Conservation (phyloP, 352 stramenopile genomes). For the Phytopythium mirpurense region DNA sequence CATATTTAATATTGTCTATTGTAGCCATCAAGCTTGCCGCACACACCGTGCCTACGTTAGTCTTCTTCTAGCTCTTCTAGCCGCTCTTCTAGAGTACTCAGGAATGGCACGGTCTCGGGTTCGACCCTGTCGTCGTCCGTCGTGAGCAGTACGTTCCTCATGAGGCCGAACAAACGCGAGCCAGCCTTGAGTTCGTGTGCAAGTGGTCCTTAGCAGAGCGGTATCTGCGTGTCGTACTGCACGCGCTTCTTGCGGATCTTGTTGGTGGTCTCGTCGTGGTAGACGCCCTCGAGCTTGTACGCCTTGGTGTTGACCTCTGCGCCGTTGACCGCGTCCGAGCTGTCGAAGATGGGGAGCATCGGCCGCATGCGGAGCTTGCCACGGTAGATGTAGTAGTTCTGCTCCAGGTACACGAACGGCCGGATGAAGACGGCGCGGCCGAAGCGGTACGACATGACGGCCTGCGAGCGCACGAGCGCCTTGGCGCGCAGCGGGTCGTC, state of each 20-base stretch:
- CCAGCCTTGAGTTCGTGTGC: too few species aligned
- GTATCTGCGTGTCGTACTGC: slow-evolving; percentile 3
- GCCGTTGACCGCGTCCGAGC: slow-evolving; percentile 7
- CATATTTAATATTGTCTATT: too few species aligned
- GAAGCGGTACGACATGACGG: slow-evolving; percentile 18
- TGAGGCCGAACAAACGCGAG: too few species aligned
- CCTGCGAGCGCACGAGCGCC: slow-evolving; percentile 15
- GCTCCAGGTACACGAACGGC: slow-evolving; percentile 20
- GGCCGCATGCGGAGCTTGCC: slow-evolving; percentile 13
- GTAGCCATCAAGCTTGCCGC: too few species aligned
- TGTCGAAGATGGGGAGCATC: slow-evolving; percentile 10
- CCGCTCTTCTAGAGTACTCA: too few species aligned
- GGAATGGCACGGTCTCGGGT: too few species aligned
- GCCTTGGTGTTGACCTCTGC: slow-evolving; percentile 11
- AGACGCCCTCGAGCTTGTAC: slow-evolving; percentile 14
- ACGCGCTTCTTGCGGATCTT: slow-evolving; percentile 9
- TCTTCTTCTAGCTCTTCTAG: too few species aligned
- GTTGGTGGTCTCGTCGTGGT: slow-evolving; percentile 12
- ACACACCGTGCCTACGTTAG: too few species aligned
- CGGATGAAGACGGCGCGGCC: slow-evolving; percentile 17
- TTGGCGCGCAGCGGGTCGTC: slow-evolving; percentile 17
- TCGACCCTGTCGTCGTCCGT: too few species aligned
- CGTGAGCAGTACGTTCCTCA: too few species aligned
- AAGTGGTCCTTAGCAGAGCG: too few species aligned
- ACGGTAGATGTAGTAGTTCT: slow-evolving; percentile 21